Evolutionary conservation across 2,329 filamentous ascomycete genomes (phyloP), one percentile per base, ranked within the genome.

Genomic region (Tolypocladium sp.): DNA sequence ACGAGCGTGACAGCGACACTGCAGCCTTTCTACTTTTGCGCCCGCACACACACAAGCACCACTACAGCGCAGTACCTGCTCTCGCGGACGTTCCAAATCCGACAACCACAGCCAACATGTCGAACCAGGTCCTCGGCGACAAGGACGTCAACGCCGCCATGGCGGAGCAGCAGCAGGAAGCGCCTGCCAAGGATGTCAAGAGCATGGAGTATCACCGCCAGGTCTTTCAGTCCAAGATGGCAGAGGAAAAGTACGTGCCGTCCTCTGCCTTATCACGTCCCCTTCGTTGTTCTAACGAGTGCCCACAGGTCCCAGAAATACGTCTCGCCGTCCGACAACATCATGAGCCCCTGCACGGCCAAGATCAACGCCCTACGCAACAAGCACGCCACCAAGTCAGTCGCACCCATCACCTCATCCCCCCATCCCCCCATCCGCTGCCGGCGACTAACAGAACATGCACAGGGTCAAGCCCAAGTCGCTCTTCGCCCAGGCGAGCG

Each of bases 311-410:
- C 57, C 6, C 25, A 33, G 7, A 59, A 61, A 65, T 93, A 92
- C 75, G 79, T 92, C 71, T 92, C 89, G 22, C 91, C 91, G 3
- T 92, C 89, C n/a, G 91, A 95, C 74, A 86, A 85, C 75, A 92
- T 95, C 78, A 90, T 92, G 86, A 92, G 88, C 67, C 91, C 91
- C 41, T 92, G 90, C 74, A 89, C 87, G 22, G 87, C 89, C 73
- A 94, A 94, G 81, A 83, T 94, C 67, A 88, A 82, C 63, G 87
- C 88, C 46, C 85, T 92, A 74, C 89, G 90, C 75, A 90, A 84
- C 76, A 92, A 91, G 79, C 87, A 91, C 69, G 86, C 86, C 63
- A 82, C 82, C 76, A 93, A 92, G 88, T 91, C 80, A 71, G 83
- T 81, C 53, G 44, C 7, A 17, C 38, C 46, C 33, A 7, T 25